Base-by-base conservation (phyloP, 1,284 basidiomycete species). In the Lentinula novae-zelandiae region DNA sequence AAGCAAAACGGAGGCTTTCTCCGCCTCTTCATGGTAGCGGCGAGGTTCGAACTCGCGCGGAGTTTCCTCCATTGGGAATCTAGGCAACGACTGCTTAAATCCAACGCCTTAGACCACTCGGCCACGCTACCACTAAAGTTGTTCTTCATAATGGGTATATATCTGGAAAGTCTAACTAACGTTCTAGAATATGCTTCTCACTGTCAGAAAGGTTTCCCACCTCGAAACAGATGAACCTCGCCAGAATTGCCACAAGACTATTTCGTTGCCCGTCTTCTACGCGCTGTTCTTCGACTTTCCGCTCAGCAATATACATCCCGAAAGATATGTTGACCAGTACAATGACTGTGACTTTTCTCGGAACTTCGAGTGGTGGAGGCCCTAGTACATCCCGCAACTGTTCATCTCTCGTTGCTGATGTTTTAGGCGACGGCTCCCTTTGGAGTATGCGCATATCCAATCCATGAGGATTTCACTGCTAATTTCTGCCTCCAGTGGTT, bases 21-120 rank as follows among this genome's bases (percentile, higher is more conserved):
- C 17, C 17, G 0, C 17, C 1, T 17, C 17, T 17, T 17, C 13
- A 38, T 87, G 86, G 85, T 85, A 85, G 81, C 84, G 83, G 86
- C 85, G 86, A 87, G 86, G 84, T 86, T 88, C 86, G 86, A 89
- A 88, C 86, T 87, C 86, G 84, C 86, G 86, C 85, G 85, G 84
- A 78, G 44, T 46, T 78, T 51, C 84, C 79, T 82, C 84, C 85
- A 88, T 87, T 86, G 85, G 86, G 85, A 87, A 81, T 81, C 84
- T 85, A 79, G 75, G 64, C 60, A 57, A 15, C 46, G 66, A 56
- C 60, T 60, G 68, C 86, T 89, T 89, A 88, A 88, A 86, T 87
- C 86, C 86, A 86, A 87, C 86, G 84, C 86, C 86, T 88, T 88
- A 86, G 84, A 87, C 85, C 85, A 85, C 86, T 87, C 86, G 85